These are phyloP conservation scores for Penicillium arizonense DNA, from an alignment of 495 filamentous ascomycete species.

Conservation along the genomic window DNA sequence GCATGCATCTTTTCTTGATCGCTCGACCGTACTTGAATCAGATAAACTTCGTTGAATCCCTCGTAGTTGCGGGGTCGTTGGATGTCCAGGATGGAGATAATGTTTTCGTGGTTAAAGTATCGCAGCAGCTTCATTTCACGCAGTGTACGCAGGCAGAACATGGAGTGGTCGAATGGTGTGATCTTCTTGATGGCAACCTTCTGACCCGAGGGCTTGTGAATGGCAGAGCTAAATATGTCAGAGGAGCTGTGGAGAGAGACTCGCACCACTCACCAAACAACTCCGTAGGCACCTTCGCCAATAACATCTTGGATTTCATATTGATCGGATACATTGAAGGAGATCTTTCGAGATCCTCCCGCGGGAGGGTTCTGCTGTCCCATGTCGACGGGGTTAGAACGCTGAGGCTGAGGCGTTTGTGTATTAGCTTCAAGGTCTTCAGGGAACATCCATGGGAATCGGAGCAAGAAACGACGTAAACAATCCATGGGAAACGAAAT, in stretches of 20 bases:
- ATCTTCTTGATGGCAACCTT: conserved; percentile 99
- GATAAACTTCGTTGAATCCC: conserved; percentile 95
- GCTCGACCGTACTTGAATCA: conserved; percentile 79
- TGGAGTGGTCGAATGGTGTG: conserved; percentile 97
- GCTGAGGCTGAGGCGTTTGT: neutral
- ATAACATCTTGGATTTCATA: conserved; percentile 99
- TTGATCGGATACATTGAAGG: conserved; percentile 99
- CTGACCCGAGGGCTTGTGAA: conserved; percentile 97
- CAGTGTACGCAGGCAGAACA: conserved; percentile 96
- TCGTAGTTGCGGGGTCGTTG: conserved; percentile 97
- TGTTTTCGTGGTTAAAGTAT: conserved; percentile 99
- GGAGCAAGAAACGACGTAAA: neutral
- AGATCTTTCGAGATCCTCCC: conserved; percentile 87
- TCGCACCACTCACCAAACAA: conserved; percentile 77
- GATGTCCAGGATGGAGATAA: conserved; percentile 98
- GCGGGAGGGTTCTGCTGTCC: conserved; percentile 46
- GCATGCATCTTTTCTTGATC: neutral
- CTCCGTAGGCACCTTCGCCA: conserved; percentile 97
- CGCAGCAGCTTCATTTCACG: conserved; percentile 99
- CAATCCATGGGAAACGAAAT: neutral
- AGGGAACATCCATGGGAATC: conserved; percentile 1
- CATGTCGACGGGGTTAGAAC: conserved; percentile 30
- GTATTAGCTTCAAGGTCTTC: neutral
- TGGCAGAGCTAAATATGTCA: conserved; percentile 71
- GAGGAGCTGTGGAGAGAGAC: conserved; percentile 4